Evolutionary conservation across 306 rosid species (phyloP).

Genomic region (Ormosia emarginata): DNA sequence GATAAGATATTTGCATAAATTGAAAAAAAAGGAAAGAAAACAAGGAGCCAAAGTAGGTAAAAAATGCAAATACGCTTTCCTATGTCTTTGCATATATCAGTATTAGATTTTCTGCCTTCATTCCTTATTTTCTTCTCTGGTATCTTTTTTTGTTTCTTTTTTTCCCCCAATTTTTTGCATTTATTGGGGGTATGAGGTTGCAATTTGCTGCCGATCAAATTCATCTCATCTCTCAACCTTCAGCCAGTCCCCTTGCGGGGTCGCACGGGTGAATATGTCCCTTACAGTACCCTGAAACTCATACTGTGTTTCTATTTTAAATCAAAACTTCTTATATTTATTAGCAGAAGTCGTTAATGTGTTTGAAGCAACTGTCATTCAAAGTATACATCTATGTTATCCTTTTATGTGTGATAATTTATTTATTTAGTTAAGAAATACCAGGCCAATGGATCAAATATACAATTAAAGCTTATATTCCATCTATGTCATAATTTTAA

Average conservation of each 20-base stretch:
- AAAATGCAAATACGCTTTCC: neutral
- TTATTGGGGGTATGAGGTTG: neutral
- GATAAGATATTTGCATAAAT: neutral
- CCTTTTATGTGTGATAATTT: neutral
- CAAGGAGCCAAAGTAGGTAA: neutral
- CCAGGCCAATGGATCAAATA: conserved; percentile 6
- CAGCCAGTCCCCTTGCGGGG: neutral
- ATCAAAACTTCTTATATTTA: neutral
- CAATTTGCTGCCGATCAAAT: neutral
- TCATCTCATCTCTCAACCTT: neutral
- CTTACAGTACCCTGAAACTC: neutral
- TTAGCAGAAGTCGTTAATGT: neutral
- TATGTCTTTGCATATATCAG: neutral
- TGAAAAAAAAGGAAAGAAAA: neutral
- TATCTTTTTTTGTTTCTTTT: neutral
- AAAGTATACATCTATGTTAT: neutral
- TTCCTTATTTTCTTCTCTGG: neutral
- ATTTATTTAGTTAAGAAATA: neutral
- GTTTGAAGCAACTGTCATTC: neutral
- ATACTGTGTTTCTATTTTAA: neutral
- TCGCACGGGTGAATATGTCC: neutral
- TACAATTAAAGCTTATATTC: neutral
- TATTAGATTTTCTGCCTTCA: neutral
- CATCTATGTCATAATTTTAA: neutral
- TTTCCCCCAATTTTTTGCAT: no score